These are phyloP conservation scores for Pleurotus ostreatus DNA, from an alignment of 768 basidiomycete genomes.

Conservation along the genomic window DNA sequence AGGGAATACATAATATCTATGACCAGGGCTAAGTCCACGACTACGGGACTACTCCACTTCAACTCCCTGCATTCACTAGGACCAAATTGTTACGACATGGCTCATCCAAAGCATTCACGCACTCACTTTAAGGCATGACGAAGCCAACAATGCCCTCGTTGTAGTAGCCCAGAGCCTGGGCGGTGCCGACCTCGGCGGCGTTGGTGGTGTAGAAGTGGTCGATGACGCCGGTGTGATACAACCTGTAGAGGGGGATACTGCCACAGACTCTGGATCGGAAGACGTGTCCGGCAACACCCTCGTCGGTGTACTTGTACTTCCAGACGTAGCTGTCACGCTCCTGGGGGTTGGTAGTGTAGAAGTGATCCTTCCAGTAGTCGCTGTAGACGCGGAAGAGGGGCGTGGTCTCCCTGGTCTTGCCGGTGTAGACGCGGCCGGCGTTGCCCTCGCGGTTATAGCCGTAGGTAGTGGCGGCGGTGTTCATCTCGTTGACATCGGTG, in stretches of 20 bases:
- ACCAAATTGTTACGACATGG: too few species aligned
- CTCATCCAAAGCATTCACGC: too few species aligned
- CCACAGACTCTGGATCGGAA: constrained; percentile 1
- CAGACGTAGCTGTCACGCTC: constrained; percentile 6
- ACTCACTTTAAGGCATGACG: constrained; percentile 1
- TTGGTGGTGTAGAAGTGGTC: constrained; percentile 9
- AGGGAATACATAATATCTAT: too few species aligned
- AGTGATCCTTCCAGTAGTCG: constrained; percentile 9
- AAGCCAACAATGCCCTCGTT: constrained; percentile 3
- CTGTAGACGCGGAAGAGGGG: constrained; percentile 13
- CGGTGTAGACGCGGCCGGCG: constrained; percentile 8
- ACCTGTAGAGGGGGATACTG: constrained; percentile 3
- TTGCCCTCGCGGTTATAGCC: constrained; percentile 1
- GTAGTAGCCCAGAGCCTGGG: neutral
- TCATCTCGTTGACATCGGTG: constrained; percentile 4
- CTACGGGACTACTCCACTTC: too few species aligned
- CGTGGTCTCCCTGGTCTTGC: constrained; percentile 1
- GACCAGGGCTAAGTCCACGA: too few species aligned
- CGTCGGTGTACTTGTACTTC: constrained; percentile 1
- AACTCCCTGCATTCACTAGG: too few species aligned
- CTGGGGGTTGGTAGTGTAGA: constrained; percentile 11
- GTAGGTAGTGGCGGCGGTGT: neutral
- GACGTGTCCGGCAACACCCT: constrained; percentile 11
- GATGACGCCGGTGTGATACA: neutral
- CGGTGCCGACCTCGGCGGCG: neutral